phyloP scores from a whole-genome alignment of 2,329 filamentous ascomycete species.

The Mycosphaerella sp. region DNA sequence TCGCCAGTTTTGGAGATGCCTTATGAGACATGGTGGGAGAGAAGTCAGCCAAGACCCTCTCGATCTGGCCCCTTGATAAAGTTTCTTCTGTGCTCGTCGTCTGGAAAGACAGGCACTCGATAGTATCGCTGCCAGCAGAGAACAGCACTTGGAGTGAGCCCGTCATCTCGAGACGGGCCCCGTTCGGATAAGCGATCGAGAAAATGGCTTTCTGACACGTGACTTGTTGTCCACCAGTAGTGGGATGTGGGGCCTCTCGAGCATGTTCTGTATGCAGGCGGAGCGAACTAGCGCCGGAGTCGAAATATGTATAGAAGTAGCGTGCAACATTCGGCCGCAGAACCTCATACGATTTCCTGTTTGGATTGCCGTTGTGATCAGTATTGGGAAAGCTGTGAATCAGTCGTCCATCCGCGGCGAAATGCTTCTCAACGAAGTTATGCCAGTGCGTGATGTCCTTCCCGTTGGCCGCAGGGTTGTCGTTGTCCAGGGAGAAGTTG shows the following conservation, averaged over 20 bases:
- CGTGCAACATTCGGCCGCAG: slow-evolving; percentile 72
- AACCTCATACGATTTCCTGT: slow-evolving; percentile 79
- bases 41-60: slow-evolving; percentile 40
- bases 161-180: slow-evolving; percentile 49
- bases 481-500: slow-evolving; percentile 39
- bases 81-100: slow-evolving; percentile 75
- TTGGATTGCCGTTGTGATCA: slow-evolving; percentile 26
- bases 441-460: slow-evolving; percentile 72
- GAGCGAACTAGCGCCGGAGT: slow-evolving; percentile 76
- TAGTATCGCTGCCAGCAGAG: slow-evolving; percentile 62
- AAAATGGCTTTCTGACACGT: slow-evolving; percentile 71
- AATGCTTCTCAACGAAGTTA: slow-evolving; percentile 71
- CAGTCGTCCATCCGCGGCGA: slow-evolving; percentile 69
- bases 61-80: slow-evolving; percentile 60
- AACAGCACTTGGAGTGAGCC: slow-evolving; percentile 75
- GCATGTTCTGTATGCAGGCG: slow-evolving; percentile 75
- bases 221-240: slow-evolving; percentile 60
- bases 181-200: slow-evolving; percentile 82
- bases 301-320: slow-evolving; percentile 86
- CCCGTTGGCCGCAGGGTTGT: slow-evolving; percentile 45
- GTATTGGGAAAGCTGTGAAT: slow-evolving; percentile 39
- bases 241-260: slow-evolving; percentile 51
- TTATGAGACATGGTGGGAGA: slow-evolving; percentile 47
- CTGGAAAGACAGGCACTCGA: slow-evolving; percentile 78
- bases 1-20: slow-evolving; percentile 46